These are phyloP conservation scores for Lumnitzera littorea DNA, from an alignment of 345 rosid genomes.

Conservation along the genomic window DNA sequence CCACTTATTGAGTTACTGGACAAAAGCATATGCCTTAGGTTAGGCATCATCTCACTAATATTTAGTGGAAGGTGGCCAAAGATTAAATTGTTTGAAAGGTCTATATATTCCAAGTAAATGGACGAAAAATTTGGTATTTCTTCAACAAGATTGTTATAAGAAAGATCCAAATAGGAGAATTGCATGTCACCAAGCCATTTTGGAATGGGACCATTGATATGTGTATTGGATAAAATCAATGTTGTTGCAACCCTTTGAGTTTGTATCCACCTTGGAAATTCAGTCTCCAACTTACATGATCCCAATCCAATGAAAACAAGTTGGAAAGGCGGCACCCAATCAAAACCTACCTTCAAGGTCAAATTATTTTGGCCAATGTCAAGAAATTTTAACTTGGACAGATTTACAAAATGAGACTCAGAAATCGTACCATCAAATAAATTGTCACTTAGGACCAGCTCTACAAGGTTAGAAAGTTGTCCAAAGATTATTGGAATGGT, in stretches of 20 bases:
- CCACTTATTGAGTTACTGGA: neutral
- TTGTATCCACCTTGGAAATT: neutral
- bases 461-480: neutral
- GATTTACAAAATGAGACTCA: slow-evolving; percentile 7
- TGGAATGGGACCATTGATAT: neutral
- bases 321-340: slow-evolving; percentile 4
- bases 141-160: too few species aligned
- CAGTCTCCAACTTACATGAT: neutral
- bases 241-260: neutral
- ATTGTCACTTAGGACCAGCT: slow-evolving; percentile 6
- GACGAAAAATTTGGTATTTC: too few species aligned
- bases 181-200: slow-evolving; percentile 10
- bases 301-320: neutral
- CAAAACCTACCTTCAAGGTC: neutral
- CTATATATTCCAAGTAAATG: neutral
- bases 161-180: neutral
- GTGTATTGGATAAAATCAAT: neutral
- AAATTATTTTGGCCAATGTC: slow-evolving; percentile 3
- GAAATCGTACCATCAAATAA: slow-evolving; percentile 8
- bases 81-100: slow-evolving; percentile 2
- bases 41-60: neutral
- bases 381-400: slow-evolving; percentile 1
- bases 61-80: neutral
- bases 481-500: neutral
- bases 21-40: neutral